Percentiles rank a stretch among this genome's conserved stretches.
Evolutionary conservation across 2,329 filamentous ascomycete species (phyloP).

Genomic region (Pseudonectria foliicola): DNA sequence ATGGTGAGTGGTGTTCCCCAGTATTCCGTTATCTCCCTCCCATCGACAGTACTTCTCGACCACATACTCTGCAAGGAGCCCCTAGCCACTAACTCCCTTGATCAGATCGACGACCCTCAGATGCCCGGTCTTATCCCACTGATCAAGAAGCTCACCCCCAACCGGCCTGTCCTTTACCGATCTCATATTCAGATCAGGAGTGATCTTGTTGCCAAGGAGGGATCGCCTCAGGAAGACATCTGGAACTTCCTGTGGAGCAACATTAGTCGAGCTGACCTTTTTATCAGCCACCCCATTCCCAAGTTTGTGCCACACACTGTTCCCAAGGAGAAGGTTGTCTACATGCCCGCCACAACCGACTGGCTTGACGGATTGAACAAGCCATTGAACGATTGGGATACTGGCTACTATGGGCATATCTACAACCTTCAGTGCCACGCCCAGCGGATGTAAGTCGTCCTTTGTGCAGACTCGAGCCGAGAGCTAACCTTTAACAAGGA

Average conservation of each 20-base stretch:
- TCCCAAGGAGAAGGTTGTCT: slow-evolving; percentile 58
- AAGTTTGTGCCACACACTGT: slow-evolving; percentile 67
- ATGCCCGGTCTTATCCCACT: slow-evolving; percentile 74
- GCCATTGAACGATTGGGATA: slow-evolving; percentile 60
- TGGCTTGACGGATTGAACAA: slow-evolving; percentile 83
- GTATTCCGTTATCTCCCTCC: not conserved
- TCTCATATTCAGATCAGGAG: slow-evolving; percentile 78
- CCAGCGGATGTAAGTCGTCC: slow-evolving; percentile 42
- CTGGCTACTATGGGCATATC: slow-evolving; percentile 65
- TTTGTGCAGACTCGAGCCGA: too few relatives aligned
- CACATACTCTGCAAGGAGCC: too few relatives aligned
- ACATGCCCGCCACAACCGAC: slow-evolving; percentile 75
- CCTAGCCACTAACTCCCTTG: too few relatives aligned
- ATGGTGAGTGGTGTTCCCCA: slow-evolving; percentile 39
- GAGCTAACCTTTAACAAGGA: slow-evolving; percentile 17
- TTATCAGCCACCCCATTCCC: slow-evolving; percentile 74
- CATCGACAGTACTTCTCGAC: not conserved
- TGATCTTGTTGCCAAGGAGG: slow-evolving; percentile 57
- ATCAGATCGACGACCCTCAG: slow-evolving; percentile 70
- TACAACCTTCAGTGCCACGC: slow-evolving; percentile 58
- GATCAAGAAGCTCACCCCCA: slow-evolving; percentile 62
- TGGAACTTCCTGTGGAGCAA: slow-evolving; percentile 71
- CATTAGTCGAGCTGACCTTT: slow-evolving; percentile 65
- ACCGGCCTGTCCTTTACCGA: slow-evolving; percentile 72
- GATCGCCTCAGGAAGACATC: slow-evolving; percentile 62